Evolutionary conservation across 352 stramenopile genomes (phyloP), one percentile per base, ranked within the genome.

Genomic region (Phytophthora pseudosyringae): DNA sequence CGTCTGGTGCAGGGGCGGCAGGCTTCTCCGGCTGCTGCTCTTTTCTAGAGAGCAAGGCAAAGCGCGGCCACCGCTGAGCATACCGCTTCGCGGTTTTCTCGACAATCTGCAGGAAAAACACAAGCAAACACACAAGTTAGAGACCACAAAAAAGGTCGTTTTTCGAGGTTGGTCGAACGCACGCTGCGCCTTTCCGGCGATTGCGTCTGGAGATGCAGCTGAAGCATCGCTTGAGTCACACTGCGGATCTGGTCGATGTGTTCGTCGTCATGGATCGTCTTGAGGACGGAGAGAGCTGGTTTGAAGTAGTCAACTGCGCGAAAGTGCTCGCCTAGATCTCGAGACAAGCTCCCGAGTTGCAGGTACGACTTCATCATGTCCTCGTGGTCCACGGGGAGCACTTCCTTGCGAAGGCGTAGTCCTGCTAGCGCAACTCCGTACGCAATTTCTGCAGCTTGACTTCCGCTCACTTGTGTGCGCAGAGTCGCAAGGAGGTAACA

Each of bases 271-370:
- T 10, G 26, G 1, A 73, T 33, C 3, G 60, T 58, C 13, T 82
- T 88, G 7, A 87, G 48, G 18, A 64, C 52, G 1, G 8, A 49
- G 8, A 87, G 57, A 2, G 71, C 78, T 28, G 64, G 54, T 10
- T 71, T 73, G 16, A 81, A 85, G 64, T 78, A 87, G 35, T 89
- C 80, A 0, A 89, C 52, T 1, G 80, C 81, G 43, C 84, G 78
- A 28, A 80, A 89, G 7, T 44, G n/a, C 29, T 93, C 84, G 4
- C 63, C 76, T 4, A 93, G 31, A 11, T 67, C 59, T 26, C 56
- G 48, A 29, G 78, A 74, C 6, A 89, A 53, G 4, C 44, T 51
- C 3, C 76, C 84, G 1, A 93, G 51, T 47, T 89, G 80, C 11
- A 90, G 16, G 11, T 69, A 63, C 9, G 81, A 93, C 8, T 43